A percentile compares a stretch with the other conserved stretches of the same genome.
These are phyloP conservation scores for Aspergillus eucalypticola DNA, from an alignment of 2,329 filamentous ascomycete genomes.

Conservation along the genomic window DNA sequence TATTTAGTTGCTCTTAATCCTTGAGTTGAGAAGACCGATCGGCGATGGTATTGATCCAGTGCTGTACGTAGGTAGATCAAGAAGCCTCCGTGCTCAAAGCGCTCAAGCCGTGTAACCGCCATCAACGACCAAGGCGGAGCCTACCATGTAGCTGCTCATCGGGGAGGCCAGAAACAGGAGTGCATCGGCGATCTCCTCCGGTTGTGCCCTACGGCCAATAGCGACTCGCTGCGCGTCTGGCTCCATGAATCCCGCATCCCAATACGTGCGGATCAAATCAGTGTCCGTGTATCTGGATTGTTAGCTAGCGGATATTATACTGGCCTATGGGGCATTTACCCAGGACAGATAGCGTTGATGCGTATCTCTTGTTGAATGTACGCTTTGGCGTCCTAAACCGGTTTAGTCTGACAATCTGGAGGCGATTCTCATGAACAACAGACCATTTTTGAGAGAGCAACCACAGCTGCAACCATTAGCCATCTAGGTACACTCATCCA, in stretches of 20 bases:
- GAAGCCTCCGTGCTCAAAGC: no score
- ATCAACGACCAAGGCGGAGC: constrained; percentile 31
- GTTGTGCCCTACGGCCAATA: constrained; percentile 50
- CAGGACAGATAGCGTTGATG: constrained; percentile 62
- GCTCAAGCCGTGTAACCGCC: constrained; percentile 27
- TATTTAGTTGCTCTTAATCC: background rate
- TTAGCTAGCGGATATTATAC: background rate
- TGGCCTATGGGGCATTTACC: constrained; percentile 25
- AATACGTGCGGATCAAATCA: constrained; percentile 22
- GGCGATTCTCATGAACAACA: background rate
- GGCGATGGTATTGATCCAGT: background rate
- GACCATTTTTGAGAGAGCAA: constrained; percentile 28
- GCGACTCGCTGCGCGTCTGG: constrained; percentile 29
- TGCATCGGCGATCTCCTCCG: constrained; percentile 45
- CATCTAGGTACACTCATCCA: background rate
- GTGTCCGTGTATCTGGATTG: constrained; percentile 26
- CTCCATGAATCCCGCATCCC: background rate
- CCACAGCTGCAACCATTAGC: constrained; percentile 20
- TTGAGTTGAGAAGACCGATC: background rate
- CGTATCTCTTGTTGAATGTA: constrained; percentile 56
- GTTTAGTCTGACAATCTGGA: constrained; percentile 5
- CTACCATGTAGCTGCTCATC: constrained; percentile 48
- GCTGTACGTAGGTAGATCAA: background rate
- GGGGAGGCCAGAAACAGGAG: constrained; percentile 49
- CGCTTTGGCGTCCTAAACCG: constrained; percentile 42